phyloP scores from a whole-genome alignment of 1,284 basidiomycete genomes.

The Tilletia walkeri region DNA sequence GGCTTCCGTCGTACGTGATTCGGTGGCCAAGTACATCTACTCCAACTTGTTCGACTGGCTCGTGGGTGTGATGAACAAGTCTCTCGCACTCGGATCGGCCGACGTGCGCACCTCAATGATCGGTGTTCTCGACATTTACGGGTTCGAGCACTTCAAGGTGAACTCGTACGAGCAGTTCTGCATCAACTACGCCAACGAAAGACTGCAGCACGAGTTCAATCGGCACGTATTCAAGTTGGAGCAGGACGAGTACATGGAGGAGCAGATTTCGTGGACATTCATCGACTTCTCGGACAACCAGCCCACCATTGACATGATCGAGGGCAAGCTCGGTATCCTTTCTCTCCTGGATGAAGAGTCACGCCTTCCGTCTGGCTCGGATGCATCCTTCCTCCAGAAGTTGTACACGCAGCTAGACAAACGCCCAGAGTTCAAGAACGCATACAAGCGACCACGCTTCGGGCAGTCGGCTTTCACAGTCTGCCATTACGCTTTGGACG shows the following conservation, averaged over 20 bases:
- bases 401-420: slow-evolving; percentile 76
- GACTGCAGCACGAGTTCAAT: slow-evolving; percentile 80
- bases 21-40: slow-evolving; percentile 97
- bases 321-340: slow-evolving; percentile 92
- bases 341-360: slow-evolving; percentile 97
- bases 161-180: slow-evolving; percentile 99
- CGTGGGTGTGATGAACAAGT: slow-evolving; percentile 93
- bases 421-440: slow-evolving; percentile 79
- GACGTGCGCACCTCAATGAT: slow-evolving; percentile 93
- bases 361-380: slow-evolving; percentile 87
- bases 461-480: slow-evolving; percentile 96
- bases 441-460: slow-evolving; percentile 98
- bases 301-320: slow-evolving; percentile 96
- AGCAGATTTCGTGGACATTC: slow-evolving; percentile 99
- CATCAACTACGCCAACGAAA: slow-evolving; percentile 99
- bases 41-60: slow-evolving; percentile 99
- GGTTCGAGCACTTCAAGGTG: slow-evolving; percentile 56
- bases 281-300: slow-evolving; percentile 99
- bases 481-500: slow-evolving; percentile 95
- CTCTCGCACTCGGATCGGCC: slow-evolving; percentile 82
- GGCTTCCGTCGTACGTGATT: slow-evolving; percentile 92
- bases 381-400: slow-evolving; percentile 90
- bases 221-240: slow-evolving; percentile 67
- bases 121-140: slow-evolving; percentile 80
- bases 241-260: slow-evolving; percentile 97